Conservation (phyloP, 768 basidiomycete genomes). For the Boletus insuetus region DNA sequence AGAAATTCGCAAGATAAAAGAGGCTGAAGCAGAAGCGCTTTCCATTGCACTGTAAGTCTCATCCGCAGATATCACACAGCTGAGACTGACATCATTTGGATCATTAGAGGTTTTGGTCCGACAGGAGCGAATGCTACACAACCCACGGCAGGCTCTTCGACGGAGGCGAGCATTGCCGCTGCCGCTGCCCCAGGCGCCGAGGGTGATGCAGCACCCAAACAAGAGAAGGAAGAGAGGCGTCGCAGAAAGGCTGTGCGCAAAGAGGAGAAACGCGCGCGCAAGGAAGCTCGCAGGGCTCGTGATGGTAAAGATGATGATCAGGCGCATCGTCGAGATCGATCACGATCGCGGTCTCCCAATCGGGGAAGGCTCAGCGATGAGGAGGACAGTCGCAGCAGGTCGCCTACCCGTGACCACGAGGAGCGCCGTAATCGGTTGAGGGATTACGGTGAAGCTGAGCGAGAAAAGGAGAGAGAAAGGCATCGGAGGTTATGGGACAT, state of each 20-base stretch:
- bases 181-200: slow-evolving; percentile 18
- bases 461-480: slow-evolving; percentile 35
- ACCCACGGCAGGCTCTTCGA: slow-evolving; percentile 18
- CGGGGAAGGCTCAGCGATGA: slow-evolving; percentile 14
- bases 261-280: slow-evolving; percentile 57
- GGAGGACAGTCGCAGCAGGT: slow-evolving; percentile 31
- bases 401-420: slow-evolving; percentile 24
- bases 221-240: slow-evolving; percentile 49
- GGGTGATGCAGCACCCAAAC: slow-evolving; percentile 32
- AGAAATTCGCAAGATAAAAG: slow-evolving; percentile 81
- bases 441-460: slow-evolving; percentile 29
- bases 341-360: slow-evolving; percentile 38
- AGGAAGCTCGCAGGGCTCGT: slow-evolving; percentile 45
- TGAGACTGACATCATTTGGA: slow-evolving; percentile 8
- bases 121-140: slow-evolving; percentile 36
- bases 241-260: slow-evolving; percentile 53
- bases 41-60: slow-evolving; percentile 69
- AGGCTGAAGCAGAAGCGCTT: slow-evolving; percentile 86
- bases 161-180: slow-evolving; percentile 13
- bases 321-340: slow-evolving; percentile 24
- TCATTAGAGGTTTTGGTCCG: slow-evolving; percentile 70
- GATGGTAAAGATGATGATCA: slow-evolving; percentile 32
- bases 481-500: slow-evolving; percentile 54
- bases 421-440: slow-evolving; percentile 15
- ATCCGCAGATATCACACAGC: not conserved